Conservation (phyloP, 495 filamentous ascomycete species). For the Penicillium bialowiezense region DNA sequence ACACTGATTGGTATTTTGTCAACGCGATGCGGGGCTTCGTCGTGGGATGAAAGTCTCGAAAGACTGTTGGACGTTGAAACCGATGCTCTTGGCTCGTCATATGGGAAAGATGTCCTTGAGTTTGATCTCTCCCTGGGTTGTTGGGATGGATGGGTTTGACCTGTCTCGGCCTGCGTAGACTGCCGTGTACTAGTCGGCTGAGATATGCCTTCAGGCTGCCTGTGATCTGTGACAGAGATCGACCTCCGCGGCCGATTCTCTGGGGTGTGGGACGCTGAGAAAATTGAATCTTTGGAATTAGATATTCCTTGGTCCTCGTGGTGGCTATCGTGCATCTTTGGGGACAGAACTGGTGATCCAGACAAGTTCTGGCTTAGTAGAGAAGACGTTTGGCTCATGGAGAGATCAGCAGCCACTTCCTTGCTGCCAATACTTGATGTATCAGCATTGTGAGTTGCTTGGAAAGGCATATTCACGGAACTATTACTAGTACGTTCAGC, state of each 20-base stretch:
- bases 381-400: constrained; percentile 30
- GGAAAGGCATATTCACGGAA: constrained; percentile 28
- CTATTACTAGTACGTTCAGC: constrained; percentile 35
- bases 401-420: constrained; percentile 27
- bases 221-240: constrained; percentile 19
- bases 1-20: constrained; percentile 43
- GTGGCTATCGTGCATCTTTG: constrained; percentile 24
- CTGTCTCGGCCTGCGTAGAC: constrained; percentile 26
- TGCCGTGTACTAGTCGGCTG: constrained; percentile 18
- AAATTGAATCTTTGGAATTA: constrained; percentile 19
- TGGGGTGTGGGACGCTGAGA: constrained; percentile 14
- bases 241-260: constrained; percentile 26
- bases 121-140: constrained; percentile 28
- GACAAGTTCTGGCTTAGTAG: constrained; percentile 30
- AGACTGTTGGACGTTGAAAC: constrained; percentile 33
- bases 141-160: constrained; percentile 17
- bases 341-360: constrained; percentile 34
- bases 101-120: constrained; percentile 38
- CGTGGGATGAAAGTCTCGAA: constrained; percentile 26
- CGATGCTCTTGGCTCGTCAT: constrained; percentile 32
- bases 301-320: constrained; percentile 21
- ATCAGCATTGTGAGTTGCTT: constrained; percentile 26
- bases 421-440: constrained; percentile 31
- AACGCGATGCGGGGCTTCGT: constrained; percentile 37
- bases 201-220: constrained; percentile 20